Percentiles rank a stretch among this genome's conserved stretches.
Conservation (phyloP, 1,284 basidiomycete species). For the Sphaerobolus stellatus region DNA sequence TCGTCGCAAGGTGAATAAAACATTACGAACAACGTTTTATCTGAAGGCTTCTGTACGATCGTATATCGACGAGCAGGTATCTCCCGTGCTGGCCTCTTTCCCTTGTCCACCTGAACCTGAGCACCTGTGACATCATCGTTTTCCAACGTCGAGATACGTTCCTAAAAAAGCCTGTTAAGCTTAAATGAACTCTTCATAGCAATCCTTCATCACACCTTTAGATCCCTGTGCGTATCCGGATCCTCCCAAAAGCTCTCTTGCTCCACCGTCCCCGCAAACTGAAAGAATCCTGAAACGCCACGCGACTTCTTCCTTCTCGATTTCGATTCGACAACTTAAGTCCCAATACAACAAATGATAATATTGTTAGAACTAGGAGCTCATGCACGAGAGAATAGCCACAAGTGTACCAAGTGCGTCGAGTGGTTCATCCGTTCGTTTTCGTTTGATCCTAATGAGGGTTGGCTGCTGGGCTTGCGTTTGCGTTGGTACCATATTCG, state of each 20-base stretch:
- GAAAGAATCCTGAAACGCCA: conserved; percentile 62
- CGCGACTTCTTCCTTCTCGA: conserved; percentile 60
- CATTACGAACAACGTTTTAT: conserved; percentile 18
- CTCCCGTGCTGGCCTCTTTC: not conserved
- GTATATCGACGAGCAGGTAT: conserved; percentile 42
- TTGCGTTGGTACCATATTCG: not conserved
- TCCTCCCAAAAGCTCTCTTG: conserved; percentile 59
- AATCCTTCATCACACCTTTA: conserved; percentile 50
- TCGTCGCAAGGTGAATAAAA: too few species aligned
- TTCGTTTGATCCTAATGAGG: conserved; percentile 71
- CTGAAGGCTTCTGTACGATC: conserved; percentile 37
- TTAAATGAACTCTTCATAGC: not conserved
- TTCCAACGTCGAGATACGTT: conserved; percentile 26
- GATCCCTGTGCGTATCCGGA: conserved; percentile 49
- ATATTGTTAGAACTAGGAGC: not conserved
- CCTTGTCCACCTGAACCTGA: conserved; percentile 1
- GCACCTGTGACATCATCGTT: conserved; percentile 12
- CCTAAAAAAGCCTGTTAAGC: conserved; percentile 13
- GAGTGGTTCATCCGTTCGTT: conserved; percentile 73
- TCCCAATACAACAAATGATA: conserved; percentile 1
- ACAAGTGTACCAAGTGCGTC: conserved; percentile 62
- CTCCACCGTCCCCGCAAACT: conserved; percentile 78
- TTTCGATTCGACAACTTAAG: conserved; percentile 57
- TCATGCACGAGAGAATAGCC: conserved; percentile 12
- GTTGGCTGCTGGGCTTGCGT: conserved; percentile 2